Evolutionary conservation across 208 protist genomes (phyloP), one percentile per base, ranked within the genome.

Genomic region (Leishmania guyanensis): DNA sequence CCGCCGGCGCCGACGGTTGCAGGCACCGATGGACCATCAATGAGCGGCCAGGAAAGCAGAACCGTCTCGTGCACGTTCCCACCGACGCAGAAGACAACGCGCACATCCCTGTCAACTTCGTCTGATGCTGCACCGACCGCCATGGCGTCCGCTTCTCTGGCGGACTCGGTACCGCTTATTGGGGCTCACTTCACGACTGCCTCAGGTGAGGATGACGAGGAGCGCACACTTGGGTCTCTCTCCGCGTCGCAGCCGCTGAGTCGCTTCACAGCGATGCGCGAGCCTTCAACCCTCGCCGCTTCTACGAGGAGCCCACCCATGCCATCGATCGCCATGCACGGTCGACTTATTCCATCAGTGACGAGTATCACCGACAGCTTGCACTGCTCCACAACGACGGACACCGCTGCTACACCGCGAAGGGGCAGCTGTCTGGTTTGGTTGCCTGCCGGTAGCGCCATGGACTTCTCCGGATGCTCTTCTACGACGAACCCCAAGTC

Each of bases 341-440:
- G 36, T 14, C 60, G 14, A 20, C 43, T 75, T 20, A 72, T 10
- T 22, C 16, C 16, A 26, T 16, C 39, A 4, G 58, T 16, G 9
- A 2, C 46, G 22, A 70, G 39, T 33, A 20, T 62, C 72, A 26
- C 56, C 74, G 56, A 53, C 12, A 36, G 0, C 43, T 36, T 22
- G 16, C 62, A n/a, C 2, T 71, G 39, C 77, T 74, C 81, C 3
- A 81, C 76, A 53, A 20, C 81, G 62, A 81, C 70, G 39, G 62
- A 78, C 62, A 36, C 81, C 39, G 51, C 76, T 36, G 39, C 78
- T 1, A 77, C 81, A 1, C 75, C 80, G 10, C 75, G 16, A 39
- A 58, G 62, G 46, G 80, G 56, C 26, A 72, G 68, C 75, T 71
- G 39, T 69, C 29, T 84, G 36, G 43, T 46, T 17, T 79, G 73